Conservation (phyloP, 306 rosid genomes). For the Acacia confusa region DNA sequence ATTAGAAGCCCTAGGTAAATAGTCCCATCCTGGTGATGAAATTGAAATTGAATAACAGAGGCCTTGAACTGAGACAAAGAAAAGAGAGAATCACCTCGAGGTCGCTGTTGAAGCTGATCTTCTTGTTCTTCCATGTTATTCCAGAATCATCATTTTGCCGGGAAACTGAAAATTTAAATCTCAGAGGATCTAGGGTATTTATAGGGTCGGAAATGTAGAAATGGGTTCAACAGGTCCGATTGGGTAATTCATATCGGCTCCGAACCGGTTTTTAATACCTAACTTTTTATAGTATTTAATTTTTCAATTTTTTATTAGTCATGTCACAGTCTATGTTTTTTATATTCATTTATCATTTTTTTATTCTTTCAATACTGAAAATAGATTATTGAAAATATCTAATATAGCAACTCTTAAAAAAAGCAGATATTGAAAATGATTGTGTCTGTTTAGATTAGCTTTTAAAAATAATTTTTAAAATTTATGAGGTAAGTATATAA, state of each 20-base stretch:
- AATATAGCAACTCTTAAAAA: too few relatives aligned
- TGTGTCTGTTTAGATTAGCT: too few relatives aligned
- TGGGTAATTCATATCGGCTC: neutral
- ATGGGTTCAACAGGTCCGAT: neutral
- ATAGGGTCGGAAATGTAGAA: neutral
- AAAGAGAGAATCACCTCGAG: constrained; percentile 36
- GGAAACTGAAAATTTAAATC: constrained; percentile 34
- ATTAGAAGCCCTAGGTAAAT: constrained; percentile 19
- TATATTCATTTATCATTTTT: too few relatives aligned
- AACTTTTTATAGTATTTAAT: too few relatives aligned
- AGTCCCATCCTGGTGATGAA: neutral
- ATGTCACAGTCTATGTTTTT: too few relatives aligned
- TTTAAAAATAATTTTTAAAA: too few relatives aligned
- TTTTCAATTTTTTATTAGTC: too few relatives aligned
- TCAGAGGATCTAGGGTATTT: neutral
- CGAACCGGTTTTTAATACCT: neutral
- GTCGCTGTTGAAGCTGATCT: constrained; percentile 18
- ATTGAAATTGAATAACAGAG: neutral
- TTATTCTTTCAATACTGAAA: too few relatives aligned
- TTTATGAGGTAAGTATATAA: too few relatives aligned
- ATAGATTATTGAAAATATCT: too few relatives aligned
- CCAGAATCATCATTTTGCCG: constrained; percentile 35
- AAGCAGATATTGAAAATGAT: too few relatives aligned
- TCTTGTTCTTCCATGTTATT: constrained; percentile 36
- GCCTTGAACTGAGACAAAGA: constrained; percentile 12